Evolutionary conservation across 495 filamentous ascomycete species (phyloP).

Genomic region (Venustampulla echinocandica): DNA sequence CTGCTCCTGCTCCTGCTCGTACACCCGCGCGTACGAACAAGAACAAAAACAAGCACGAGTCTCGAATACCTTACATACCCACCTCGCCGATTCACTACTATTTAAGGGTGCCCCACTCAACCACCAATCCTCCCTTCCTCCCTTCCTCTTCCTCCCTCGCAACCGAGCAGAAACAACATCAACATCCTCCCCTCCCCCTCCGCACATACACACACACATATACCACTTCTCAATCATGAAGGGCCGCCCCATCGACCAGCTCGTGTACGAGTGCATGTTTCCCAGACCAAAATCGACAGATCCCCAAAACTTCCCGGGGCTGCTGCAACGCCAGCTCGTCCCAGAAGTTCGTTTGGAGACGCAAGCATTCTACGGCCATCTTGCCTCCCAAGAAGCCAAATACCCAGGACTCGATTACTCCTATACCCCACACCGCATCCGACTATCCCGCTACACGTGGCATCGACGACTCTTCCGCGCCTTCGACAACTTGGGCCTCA

Average conservation of each 20-base stretch:
- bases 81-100: too few species aligned
- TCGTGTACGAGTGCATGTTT: constrained; percentile 48
- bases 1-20: too few species aligned
- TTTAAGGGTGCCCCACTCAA: too few species aligned
- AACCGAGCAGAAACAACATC: background rate
- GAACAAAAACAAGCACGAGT: too few species aligned
- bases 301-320: constrained; percentile 42
- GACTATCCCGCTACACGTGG: constrained; percentile 71
- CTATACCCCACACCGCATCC: constrained; percentile 69
- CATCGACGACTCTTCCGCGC: constrained; percentile 74
- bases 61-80: too few species aligned
- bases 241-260: constrained; percentile 40
- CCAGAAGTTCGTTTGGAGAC: constrained; percentile 84
- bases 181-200: constrained; percentile 1
- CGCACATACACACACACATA: background rate
- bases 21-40: too few species aligned
- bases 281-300: constrained; percentile 41
- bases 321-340: constrained; percentile 58
- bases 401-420: constrained; percentile 89
- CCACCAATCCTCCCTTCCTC: too few species aligned
- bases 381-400: constrained; percentile 78
- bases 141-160: too few species aligned
- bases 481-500: constrained; percentile 73
- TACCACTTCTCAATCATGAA: constrained; percentile 35
- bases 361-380: constrained; percentile 73